These are phyloP conservation scores for Citrus hindsii DNA, from an alignment of 345 rosid species.

Conservation along the genomic window DNA sequence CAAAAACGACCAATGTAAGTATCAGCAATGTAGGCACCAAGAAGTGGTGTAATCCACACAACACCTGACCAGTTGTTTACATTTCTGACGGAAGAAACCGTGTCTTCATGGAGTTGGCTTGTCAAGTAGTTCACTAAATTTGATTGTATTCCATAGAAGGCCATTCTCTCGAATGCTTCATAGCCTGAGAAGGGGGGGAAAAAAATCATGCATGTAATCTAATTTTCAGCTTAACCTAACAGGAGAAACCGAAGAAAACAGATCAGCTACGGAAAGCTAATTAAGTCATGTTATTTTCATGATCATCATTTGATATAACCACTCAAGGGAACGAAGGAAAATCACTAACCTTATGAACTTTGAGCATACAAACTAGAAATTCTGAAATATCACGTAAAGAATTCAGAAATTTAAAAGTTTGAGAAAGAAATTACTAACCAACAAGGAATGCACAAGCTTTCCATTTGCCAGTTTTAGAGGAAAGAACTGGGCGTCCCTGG, in stretches of 20 bases:
- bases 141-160: constrained; percentile 81
- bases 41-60: constrained; percentile 89
- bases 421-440: constrained; percentile 33
- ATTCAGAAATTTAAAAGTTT: neutral
- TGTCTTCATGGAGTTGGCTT: constrained; percentile 76
- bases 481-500: constrained; percentile 60
- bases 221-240: neutral
- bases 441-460: constrained; percentile 88
- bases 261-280: no score
- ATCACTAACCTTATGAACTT: neutral
- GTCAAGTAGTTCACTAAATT: constrained; percentile 83
- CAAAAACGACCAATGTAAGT: constrained; percentile 86
- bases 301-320: no score
- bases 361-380: no score
- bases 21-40: constrained; percentile 91
- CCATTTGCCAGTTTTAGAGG: constrained; percentile 80
- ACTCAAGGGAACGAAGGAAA: no score
- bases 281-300: no score
- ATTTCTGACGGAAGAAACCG: constrained; percentile 79
- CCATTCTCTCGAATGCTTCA: constrained; percentile 97
- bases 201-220: neutral
- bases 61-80: constrained; percentile 93
- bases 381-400: neutral
- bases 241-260: neutral
- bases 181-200: constrained; percentile 42